phyloP scores from a whole-genome alignment of 2,329 filamentous ascomycete genomes.

The Tolypocladium paradoxum region DNA sequence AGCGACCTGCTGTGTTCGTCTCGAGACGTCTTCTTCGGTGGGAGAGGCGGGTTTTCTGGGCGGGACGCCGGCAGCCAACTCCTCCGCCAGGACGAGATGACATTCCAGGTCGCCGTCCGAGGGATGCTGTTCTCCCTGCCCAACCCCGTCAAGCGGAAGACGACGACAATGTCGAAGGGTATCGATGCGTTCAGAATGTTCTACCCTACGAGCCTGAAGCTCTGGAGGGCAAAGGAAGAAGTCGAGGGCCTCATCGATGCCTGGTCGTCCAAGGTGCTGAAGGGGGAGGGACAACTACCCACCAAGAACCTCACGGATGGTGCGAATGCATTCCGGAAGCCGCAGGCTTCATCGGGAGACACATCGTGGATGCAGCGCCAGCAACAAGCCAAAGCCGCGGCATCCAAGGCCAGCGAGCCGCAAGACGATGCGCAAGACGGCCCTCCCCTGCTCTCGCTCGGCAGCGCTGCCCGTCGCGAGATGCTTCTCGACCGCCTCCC shows the following conservation, averaged over 20 bases:
- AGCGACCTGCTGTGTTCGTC: slow-evolving; percentile 76
- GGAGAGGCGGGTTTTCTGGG: slow-evolving; percentile 40
- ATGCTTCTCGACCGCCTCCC: slow-evolving; percentile 79
- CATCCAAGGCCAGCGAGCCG: slow-evolving; percentile 5
- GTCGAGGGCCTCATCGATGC: slow-evolving; percentile 61
- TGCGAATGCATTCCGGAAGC: slow-evolving; percentile 37
- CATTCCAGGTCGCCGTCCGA: slow-evolving; percentile 81
- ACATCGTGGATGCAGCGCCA: slow-evolving; percentile 24
- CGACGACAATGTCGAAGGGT: slow-evolving; percentile 29
- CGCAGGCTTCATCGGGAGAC: slow-evolving; percentile 19
- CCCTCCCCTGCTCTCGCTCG: slow-evolving; percentile 43
- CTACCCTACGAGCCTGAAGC: slow-evolving; percentile 72
- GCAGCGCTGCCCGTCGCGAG: slow-evolving; percentile 57
- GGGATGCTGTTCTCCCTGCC: slow-evolving; percentile 80
- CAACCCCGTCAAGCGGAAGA: slow-evolving; percentile 67
- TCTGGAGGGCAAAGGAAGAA: slow-evolving; percentile 80
- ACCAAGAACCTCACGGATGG: slow-evolving; percentile 31
- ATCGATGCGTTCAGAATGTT: slow-evolving; percentile 78
- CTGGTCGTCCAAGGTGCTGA: slow-evolving; percentile 52
- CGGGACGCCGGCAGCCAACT: slow-evolving; percentile 57
- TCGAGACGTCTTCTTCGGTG: slow-evolving; percentile 56
- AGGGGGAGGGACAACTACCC: slow-evolving; percentile 33
- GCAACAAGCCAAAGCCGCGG: slow-evolving; percentile 13
- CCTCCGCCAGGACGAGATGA: slow-evolving; percentile 85
- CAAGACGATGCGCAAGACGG: slow-evolving; percentile 11